Evolutionary conservation across 306 rosid species (phyloP).

Genomic region (Glycine soja): DNA sequence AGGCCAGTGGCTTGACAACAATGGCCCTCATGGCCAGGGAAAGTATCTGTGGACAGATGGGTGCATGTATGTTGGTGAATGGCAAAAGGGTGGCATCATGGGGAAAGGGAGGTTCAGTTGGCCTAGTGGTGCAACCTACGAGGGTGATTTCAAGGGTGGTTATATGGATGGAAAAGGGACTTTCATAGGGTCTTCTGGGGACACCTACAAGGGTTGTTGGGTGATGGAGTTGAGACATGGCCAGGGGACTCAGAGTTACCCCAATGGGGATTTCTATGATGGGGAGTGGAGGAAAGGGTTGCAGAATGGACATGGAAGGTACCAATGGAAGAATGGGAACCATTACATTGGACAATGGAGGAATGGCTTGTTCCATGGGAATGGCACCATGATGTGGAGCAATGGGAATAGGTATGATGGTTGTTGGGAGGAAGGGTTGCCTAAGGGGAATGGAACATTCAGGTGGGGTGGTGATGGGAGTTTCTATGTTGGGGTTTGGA

Average conservation of each 20-base stretch:
- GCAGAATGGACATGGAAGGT: conserved; percentile 86
- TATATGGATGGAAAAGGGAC: conserved; percentile 91
- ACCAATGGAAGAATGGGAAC: conserved; percentile 89
- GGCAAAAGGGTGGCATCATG: conserved; percentile 69
- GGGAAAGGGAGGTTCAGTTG: conserved; percentile 89
- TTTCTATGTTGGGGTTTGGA: conserved; percentile 86
- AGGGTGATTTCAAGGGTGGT: conserved; percentile 81
- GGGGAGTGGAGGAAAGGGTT: conserved; percentile 92
- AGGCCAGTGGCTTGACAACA: conserved; percentile 72
- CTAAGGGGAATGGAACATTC: conserved; percentile 87
- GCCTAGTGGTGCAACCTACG: conserved; percentile 97
- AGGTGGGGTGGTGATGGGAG: conserved; percentile 78
- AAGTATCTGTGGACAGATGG: conserved; percentile 95
- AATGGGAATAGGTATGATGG: conserved; percentile 89
- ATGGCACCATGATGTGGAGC: conserved; percentile 78
- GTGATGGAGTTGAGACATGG: conserved; percentile 85
- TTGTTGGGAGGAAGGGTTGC: conserved; percentile 82
- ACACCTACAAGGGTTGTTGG: conserved; percentile 87
- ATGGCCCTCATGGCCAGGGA: conserved; percentile 75
- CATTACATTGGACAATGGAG: conserved; percentile 84
- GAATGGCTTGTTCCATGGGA: conserved; percentile 72
- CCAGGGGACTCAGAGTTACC: conserved; percentile 71
- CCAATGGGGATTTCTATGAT: conserved; percentile 87
- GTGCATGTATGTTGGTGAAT: conserved; percentile 90
- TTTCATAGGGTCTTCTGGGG: conserved; percentile 75